Conservation (phyloP, 2,329 filamentous ascomycete genomes). For the Dryadomyces quercivorus region DNA sequence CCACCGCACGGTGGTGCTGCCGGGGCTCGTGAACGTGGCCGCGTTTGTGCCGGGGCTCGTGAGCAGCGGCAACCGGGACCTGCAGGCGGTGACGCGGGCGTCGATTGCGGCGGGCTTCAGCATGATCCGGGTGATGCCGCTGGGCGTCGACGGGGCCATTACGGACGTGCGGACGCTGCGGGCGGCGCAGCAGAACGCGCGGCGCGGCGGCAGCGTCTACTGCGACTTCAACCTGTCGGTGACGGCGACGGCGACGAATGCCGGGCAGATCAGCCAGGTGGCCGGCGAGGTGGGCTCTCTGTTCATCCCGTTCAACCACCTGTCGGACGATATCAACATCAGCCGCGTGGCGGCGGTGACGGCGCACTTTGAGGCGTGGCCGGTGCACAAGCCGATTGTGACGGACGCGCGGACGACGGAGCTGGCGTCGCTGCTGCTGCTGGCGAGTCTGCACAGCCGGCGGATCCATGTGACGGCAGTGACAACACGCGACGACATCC, state of each 20-base stretch:
- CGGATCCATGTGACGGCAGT: constrained; percentile 72
- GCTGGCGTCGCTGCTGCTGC: constrained; percentile 64
- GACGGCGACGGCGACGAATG: constrained; percentile 59
- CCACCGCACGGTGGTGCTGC: constrained; percentile 60
- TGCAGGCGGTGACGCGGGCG: constrained; percentile 58
- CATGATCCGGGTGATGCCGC: constrained; percentile 70
- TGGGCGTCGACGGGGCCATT: constrained; percentile 60
- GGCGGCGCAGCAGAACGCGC: constrained; percentile 58
- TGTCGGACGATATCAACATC: constrained; percentile 76
- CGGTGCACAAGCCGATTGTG: constrained; percentile 64
- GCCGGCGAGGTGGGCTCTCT: constrained; percentile 65
- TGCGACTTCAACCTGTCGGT: constrained; percentile 77
- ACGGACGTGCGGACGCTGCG: constrained; percentile 61
- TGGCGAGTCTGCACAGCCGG: constrained; percentile 66
- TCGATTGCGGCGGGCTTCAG: constrained; percentile 65
- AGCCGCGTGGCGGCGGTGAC: constrained; percentile 72
- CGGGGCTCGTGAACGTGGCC: constrained; percentile 67
- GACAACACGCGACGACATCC: constrained; percentile 70
- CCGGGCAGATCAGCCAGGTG: constrained; percentile 61
- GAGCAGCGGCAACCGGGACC: constrained; percentile 50
- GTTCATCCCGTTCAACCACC: constrained; percentile 72
- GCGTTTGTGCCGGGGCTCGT: constrained; percentile 66
- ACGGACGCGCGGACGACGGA: constrained; percentile 74
- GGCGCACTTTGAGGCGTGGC: constrained; percentile 69
- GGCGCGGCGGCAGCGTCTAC: constrained; percentile 43